Percentiles rank a stretch among this genome's conserved stretches.
These are phyloP conservation scores for Xerocomellus intermedius DNA, from an alignment of 768 basidiomycete genomes.

Conservation along the genomic window DNA sequence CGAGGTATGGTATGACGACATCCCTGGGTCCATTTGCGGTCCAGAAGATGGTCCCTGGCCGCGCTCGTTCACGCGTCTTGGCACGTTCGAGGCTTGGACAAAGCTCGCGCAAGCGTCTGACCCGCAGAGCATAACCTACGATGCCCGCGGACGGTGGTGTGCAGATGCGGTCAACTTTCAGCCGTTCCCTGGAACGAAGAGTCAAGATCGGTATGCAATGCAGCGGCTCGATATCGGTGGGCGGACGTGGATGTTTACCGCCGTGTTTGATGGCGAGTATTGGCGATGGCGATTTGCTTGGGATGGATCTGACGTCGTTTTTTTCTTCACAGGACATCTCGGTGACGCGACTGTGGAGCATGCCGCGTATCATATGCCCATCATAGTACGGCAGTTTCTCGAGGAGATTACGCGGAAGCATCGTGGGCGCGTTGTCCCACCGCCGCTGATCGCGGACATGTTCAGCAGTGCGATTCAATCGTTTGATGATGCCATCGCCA, in stretches of 20 bases:
- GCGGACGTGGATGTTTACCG: conserved; percentile 61
- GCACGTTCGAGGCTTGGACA: conserved; percentile 52
- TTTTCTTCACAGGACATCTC: conserved; percentile 49
- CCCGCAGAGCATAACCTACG: conserved; percentile 46
- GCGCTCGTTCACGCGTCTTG: conserved; percentile 51
- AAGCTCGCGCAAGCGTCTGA: conserved; percentile 50
- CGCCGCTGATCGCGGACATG: conserved; percentile 52
- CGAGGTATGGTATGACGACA: conserved; percentile 58
- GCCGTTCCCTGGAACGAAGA: conserved; percentile 50
- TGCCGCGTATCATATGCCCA: conserved; percentile 65
- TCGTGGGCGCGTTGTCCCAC: conserved; percentile 39
- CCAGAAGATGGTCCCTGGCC: conserved; percentile 70
- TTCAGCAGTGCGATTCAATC: conserved; percentile 57
- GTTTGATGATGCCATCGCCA: conserved; percentile 67
- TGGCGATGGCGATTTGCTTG: background rate
- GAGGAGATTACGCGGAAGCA: conserved; percentile 40
- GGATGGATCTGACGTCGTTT: background rate
- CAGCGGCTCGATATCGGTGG: conserved; percentile 56
- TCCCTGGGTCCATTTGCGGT: conserved; percentile 58
- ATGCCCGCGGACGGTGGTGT: conserved; percentile 36
- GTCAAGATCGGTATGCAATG: conserved; percentile 65
- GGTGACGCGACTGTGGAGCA: conserved; percentile 71
- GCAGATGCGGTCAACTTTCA: conserved; percentile 69
- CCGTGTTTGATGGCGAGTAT: conserved; percentile 65
- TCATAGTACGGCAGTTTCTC: conserved; percentile 61